Conservation (phyloP, 306 rosid genomes). For the Amphicarpaea edgeworthii region DNA sequence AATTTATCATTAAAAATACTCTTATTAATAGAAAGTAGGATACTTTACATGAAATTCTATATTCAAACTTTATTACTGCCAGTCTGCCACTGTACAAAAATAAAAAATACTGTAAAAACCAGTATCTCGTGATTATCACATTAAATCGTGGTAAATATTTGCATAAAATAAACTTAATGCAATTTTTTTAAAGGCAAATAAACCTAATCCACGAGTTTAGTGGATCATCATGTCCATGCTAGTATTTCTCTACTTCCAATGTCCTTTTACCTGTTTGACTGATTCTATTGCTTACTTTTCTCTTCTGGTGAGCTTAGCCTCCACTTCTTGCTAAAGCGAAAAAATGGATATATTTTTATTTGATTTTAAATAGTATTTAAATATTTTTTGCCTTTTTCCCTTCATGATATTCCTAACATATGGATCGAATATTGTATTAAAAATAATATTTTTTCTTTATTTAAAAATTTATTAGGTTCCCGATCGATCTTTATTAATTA, state of each 20-base stretch:
- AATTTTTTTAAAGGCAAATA: neutral
- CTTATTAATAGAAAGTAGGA: too few relatives aligned
- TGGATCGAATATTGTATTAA: neutral
- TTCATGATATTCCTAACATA: neutral
- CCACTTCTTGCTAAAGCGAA: neutral
- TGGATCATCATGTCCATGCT: neutral
- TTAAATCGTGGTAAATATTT: neutral
- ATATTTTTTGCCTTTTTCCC: neutral
- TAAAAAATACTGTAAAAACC: too few relatives aligned
- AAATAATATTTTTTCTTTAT: neutral
- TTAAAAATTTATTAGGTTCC: neutral
- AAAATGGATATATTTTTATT: neutral
- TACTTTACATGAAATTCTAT: too few relatives aligned
- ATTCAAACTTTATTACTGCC: too few relatives aligned
- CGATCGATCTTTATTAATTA: neutral
- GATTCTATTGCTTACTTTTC: neutral
- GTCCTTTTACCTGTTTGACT: too few relatives aligned
- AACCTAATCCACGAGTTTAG: neutral
- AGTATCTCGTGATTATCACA: neutral
- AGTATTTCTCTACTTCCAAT: neutral
- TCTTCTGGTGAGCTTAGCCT: neutral
- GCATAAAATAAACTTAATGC: constrained; percentile 1
- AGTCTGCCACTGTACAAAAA: too few relatives aligned
- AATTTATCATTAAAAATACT: too few relatives aligned
- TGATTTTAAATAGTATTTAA: too few relatives aligned